These are phyloP conservation scores for Lactuca sativa DNA, from an alignment of 129 eudicot genomes.

Conservation along the genomic window DNA sequence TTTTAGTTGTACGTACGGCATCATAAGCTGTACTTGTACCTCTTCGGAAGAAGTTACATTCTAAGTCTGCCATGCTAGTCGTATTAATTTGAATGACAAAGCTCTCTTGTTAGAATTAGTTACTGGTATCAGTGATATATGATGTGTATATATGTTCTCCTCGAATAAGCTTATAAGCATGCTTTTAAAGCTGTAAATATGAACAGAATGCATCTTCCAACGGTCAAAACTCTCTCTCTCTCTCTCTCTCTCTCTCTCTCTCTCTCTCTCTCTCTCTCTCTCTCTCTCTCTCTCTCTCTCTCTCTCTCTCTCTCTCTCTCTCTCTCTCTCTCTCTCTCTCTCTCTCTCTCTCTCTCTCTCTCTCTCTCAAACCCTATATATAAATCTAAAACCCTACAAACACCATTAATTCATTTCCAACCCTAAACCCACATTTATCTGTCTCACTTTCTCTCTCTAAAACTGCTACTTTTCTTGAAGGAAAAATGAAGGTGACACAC, in stretches of 20 bases:
- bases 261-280: no score
- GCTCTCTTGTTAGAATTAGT: slow-evolving; percentile 28
- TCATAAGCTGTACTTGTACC: slow-evolving; percentile 15
- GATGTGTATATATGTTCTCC: slow-evolving; percentile 5
- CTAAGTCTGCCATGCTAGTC: slow-evolving; percentile 16
- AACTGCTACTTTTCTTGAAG: not conserved
- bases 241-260: not conserved
- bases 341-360: slow-evolving; percentile 7
- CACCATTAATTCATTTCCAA: not conserved
- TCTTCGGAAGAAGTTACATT: slow-evolving; percentile 15
- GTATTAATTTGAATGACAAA: slow-evolving; percentile 18
- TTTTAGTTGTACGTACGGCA: slow-evolving; percentile 21
- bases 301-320: not conserved
- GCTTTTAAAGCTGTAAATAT: slow-evolving; percentile 38
- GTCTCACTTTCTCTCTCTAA: not conserved
- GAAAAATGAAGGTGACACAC: slow-evolving; percentile 46
- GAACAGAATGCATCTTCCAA: slow-evolving; percentile 25
- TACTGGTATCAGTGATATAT: not conserved
- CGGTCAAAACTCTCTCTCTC: slow-evolving; percentile 20
- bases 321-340: no score
- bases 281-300: slow-evolving; percentile 1
- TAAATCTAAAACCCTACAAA: slow-evolving; percentile 24
- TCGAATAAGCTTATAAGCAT: slow-evolving; percentile 35
- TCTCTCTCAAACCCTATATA: slow-evolving; percentile 17
- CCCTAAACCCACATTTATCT: not conserved